phyloP scores from a whole-genome alignment of 208 protist genomes.

The Trichomonas vaginalis region DNA sequence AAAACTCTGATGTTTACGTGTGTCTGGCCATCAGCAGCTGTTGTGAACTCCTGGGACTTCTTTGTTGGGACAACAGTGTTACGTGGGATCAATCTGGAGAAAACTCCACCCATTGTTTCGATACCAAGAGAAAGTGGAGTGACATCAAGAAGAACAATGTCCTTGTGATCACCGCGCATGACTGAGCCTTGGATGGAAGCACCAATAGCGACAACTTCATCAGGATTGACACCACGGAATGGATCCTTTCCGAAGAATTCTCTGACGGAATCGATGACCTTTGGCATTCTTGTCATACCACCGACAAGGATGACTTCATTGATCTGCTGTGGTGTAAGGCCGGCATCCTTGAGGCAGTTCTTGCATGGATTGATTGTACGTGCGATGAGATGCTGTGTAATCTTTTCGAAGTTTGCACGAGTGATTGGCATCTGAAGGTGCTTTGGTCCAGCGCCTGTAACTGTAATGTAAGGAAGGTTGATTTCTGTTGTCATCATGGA shows the following conservation, averaged over 20 bases:
- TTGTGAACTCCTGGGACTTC: slow-evolving; percentile 76
- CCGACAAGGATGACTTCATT: slow-evolving; percentile 81
- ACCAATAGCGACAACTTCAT: slow-evolving; percentile 97
- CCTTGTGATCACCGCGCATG: slow-evolving; percentile 56
- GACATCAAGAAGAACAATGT: slow-evolving; percentile 85
- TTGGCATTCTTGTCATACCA: slow-evolving; percentile 86
- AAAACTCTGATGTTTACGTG: slow-evolving; percentile 67
- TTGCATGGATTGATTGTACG: slow-evolving; percentile 60
- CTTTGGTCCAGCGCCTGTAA: slow-evolving; percentile 32
- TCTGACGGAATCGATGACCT: slow-evolving; percentile 46
- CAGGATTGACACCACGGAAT: slow-evolving; percentile 91
- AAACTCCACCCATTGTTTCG: slow-evolving; percentile 84
- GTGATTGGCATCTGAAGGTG: slow-evolving; percentile 60
- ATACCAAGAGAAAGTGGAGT: slow-evolving; percentile 93
- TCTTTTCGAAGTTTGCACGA: slow-evolving; percentile 65
- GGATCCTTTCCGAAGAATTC: slow-evolving; percentile 60
- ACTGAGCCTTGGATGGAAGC: slow-evolving; percentile 80
- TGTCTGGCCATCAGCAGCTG: slow-evolving; percentile 63
- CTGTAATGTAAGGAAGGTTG: slow-evolving; percentile 42
- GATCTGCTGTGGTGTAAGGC: slow-evolving; percentile 60
- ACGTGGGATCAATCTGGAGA: slow-evolving; percentile 82
- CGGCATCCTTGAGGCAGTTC: slow-evolving; percentile 50
- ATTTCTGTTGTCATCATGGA: slow-evolving; percentile 45
- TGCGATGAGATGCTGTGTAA: slow-evolving; percentile 58
- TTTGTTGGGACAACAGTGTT: slow-evolving; percentile 95